A percentile compares a stretch with the other conserved stretches of the same genome.
Conservation (phyloP, 2,329 filamentous ascomycete species). For the Elsinoe australis region DNA sequence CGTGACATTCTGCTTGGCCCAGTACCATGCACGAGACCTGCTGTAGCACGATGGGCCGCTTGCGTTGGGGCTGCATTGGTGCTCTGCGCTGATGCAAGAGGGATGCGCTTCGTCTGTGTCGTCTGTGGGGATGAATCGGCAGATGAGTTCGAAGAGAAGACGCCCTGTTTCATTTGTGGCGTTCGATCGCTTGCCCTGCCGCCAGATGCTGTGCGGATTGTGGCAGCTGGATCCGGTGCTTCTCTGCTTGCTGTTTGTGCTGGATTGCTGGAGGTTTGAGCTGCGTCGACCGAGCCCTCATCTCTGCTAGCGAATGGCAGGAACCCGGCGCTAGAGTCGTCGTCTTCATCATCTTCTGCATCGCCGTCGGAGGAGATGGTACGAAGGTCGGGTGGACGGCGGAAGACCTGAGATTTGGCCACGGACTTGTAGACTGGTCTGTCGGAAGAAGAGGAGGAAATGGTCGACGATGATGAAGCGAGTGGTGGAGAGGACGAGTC, state of each 20-base stretch:
- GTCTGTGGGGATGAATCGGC: not conserved
- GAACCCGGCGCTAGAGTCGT: conserved; percentile 41
- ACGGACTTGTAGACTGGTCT: conserved; percentile 31
- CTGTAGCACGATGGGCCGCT: not conserved
- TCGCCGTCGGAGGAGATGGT: conserved; percentile 28
- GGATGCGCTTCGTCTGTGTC: not conserved
- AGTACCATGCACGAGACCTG: not conserved
- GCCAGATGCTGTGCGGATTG: conserved; percentile 18
- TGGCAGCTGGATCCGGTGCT: conserved; percentile 18
- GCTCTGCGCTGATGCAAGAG: conserved; percentile 10
- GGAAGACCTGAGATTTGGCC: conserved; percentile 39
- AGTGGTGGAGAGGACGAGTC: conserved; percentile 26
- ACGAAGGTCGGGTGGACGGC: conserved; percentile 34
- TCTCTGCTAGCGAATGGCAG: conserved; percentile 37
- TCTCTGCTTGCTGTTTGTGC: conserved; percentile 14
- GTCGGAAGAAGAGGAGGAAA: conserved; percentile 30
- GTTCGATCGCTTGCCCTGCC: conserved; percentile 14
- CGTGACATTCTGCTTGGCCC: conserved; percentile 4
- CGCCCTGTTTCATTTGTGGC: conserved; percentile 13
- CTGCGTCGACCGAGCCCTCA: conserved; percentile 22
- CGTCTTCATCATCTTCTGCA: conserved; percentile 37
- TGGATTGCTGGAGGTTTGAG: conserved; percentile 19
- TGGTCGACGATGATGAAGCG: conserved; percentile 26
- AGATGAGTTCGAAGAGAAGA: not conserved
- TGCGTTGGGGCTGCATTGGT: not conserved